These are phyloP conservation scores for Nicotiana undulata DNA, from an alignment of 257 asterid genomes.

Conservation along the genomic window DNA sequence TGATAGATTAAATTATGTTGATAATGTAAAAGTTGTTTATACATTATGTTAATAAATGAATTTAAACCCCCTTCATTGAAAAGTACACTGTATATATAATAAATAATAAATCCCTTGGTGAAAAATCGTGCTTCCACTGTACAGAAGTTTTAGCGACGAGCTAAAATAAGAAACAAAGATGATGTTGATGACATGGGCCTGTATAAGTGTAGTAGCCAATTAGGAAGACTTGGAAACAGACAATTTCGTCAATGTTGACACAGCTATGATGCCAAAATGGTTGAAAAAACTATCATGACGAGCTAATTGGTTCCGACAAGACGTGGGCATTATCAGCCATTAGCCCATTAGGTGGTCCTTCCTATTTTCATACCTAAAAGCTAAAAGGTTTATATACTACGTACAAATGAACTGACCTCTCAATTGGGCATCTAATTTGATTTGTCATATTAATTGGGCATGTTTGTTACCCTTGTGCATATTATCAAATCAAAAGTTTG, in stretches of 20 bases:
- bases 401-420: not conserved
- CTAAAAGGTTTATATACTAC: not conserved
- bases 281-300: not conserved
- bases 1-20: too few relatives aligned
- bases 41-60: too few relatives aligned
- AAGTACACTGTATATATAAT: too few relatives aligned
- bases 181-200: too few relatives aligned
- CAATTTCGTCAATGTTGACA: not conserved
- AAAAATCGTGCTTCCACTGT: too few relatives aligned
- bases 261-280: not conserved
- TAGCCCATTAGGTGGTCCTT: not conserved
- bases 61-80: too few relatives aligned
- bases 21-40: too few relatives aligned
- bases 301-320: not conserved
- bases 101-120: too few relatives aligned
- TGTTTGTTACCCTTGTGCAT: not conserved
- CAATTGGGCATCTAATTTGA: not conserved
- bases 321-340: not conserved
- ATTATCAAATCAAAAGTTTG: not conserved
- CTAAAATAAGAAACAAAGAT: too few relatives aligned
- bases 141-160: too few relatives aligned
- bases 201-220: too few relatives aligned
- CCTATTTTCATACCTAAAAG: not conserved
- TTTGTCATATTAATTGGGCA: not conserved
- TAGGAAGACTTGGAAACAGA: not conserved